Evolutionary conservation across 345 rosid species (phyloP), one percentile per base, ranked within the genome.

Genomic region (Gossypium australe): DNA sequence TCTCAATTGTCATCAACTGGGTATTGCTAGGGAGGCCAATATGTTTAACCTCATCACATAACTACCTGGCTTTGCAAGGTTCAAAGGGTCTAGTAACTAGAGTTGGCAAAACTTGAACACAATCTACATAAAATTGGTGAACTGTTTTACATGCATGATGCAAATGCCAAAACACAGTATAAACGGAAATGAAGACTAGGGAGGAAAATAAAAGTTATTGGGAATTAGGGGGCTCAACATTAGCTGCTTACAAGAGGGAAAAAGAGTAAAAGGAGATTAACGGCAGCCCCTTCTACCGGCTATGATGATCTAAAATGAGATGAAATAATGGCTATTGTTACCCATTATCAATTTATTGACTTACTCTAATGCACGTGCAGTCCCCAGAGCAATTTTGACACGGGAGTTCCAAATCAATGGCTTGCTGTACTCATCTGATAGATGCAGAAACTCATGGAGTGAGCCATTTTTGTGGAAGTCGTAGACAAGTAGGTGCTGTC

Each of bases 331-430:
- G 20, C 11, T 67, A 48, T 2, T 10, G 45, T 12, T 73, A n/a
- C 11, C 27, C 58, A 60, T 73, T 24, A 18, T 47, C 11, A 3
- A 70, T 60, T 53, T 65, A 56, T 25, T 29, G 62, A 75, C 89
- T 93, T 89, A 90, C 99, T 95, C 99, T 79, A 95, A 81, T 52
- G 98, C 94, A 3, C 94, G 98, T 55, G 98, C 97, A 34, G 92
- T 95, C 81, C 98, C 99, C 79, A 95, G 80, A 79, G 99, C 99
- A 75, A 95, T 90, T 87, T 93, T 93, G 76, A 95, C 92, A 6
- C 99, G 93, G 60, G 97, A 82, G 74, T 92, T 95, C 99, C 99
- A 95, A 65, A 94, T 90, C 84, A 95, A 81, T 11, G 92, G 98
- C 75, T 81, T 93, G 89, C 86, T 90, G 78, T 84, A 80, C 58